These are phyloP conservation scores for Phialophora chinensis DNA, from an alignment of 2,329 filamentous ascomycete species.

Conservation along the genomic window DNA sequence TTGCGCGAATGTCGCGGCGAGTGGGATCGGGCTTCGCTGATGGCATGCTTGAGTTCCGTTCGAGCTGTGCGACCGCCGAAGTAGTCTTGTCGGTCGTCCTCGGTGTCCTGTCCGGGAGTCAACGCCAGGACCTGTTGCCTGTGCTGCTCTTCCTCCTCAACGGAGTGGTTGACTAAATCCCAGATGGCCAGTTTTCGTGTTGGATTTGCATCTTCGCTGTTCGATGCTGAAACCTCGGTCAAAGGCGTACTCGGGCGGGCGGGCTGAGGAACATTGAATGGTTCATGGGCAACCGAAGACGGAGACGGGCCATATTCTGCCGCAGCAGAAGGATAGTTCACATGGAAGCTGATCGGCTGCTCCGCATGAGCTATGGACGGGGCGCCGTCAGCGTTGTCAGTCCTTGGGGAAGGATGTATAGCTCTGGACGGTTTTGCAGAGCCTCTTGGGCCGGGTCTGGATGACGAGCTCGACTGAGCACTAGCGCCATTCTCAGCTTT, in stretches of 20 bases:
- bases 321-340: background rate
- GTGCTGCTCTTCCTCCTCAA: conserved; percentile 21
- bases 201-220: background rate
- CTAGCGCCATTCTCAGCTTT: conserved; percentile 15
- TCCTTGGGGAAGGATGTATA: background rate
- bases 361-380: background rate
- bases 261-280: background rate
- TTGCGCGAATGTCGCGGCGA: conserved; percentile 8
- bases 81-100: conserved; percentile 12
- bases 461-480: conserved; percentile 11
- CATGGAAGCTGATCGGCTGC: background rate
- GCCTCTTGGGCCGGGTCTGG: conserved; percentile 6
- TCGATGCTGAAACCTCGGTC: background rate
- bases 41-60: conserved; percentile 18
- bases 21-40: conserved; percentile 11
- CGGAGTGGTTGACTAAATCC: conserved; percentile 26
- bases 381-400: background rate
- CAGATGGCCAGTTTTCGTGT: conserved; percentile 23
- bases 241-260: background rate
- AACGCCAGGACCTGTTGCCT: conserved; percentile 8
- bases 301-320: conserved; percentile 1
- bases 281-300: background rate
- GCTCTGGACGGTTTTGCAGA: conserved; percentile 11
- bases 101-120: conserved; percentile 17
- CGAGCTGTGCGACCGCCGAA: conserved; percentile 12